Evolutionary conservation across 805 yeast genomes (phyloP), one percentile per base, ranked within the genome.

Genomic region (Pichia kluyveri): DNA sequence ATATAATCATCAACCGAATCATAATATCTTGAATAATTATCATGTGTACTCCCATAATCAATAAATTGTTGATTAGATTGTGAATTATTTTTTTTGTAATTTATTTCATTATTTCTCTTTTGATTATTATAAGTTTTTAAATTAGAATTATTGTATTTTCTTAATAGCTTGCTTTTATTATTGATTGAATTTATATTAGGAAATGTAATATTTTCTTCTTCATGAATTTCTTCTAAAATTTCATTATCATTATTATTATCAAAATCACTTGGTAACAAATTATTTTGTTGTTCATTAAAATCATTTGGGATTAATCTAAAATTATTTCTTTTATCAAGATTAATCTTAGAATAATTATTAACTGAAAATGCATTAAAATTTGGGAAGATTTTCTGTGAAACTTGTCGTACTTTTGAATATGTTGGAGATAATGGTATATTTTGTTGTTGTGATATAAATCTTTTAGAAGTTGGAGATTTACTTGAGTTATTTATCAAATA

Each of bases 401-500:
- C 63, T 43, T 60, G 56, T 36, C 65, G 47, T 2, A 61, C 63
- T 44, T 61, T 61, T 0, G 66, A 62, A 42, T 48, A 43, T 26
- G 55, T 27, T 47, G 53, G 49, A 10, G 44, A 42, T 9, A 47
- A 47, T 4, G 53, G 38, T 6, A 41, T 17, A 39, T 36, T 50
- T 17, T 43, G 37, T 8, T 40, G 38, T 27, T 37, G 32, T 27
- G 17, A 34, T 3, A 18, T 28, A 12, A 38, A 38, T 5, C 51
- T 38, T 44, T 44, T 48, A 4, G 27, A 27, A 31, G 17, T 42
- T 28, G 51, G 51, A 11, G 51, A 48, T 42, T 42, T 49, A 1
- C 6, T 5, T n/a, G 48, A 18, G 2, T 39, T 43, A 2, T n/a
- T 19, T 17, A 27, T 17, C n/a, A n/a, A 12, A 6, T 14, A n/a